These are phyloP conservation scores for Phialocephala subalpina DNA, from an alignment of 2,329 filamentous ascomycete genomes.

Conservation along the genomic window DNA sequence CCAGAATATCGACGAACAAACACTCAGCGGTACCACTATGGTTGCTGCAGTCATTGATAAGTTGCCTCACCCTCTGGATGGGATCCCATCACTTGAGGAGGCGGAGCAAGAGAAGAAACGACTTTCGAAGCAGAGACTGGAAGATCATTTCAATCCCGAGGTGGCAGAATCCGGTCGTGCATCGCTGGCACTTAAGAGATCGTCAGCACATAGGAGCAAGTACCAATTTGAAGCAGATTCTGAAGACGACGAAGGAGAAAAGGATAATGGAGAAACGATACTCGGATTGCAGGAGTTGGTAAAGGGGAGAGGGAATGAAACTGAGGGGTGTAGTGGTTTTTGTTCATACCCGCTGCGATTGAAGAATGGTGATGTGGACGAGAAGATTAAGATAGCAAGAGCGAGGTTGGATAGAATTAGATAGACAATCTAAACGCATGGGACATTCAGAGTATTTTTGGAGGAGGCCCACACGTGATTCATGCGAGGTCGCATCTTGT, in stretches of 20 bases:
- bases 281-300: neutral
- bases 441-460: neutral
- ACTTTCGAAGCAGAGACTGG: neutral
- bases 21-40: neutral
- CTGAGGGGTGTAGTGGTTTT: neutral
- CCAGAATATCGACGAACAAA: neutral
- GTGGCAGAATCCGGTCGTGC: too few species aligned
- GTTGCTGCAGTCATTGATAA: neutral
- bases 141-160: neutral
- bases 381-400: neutral
- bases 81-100: neutral
- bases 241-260: neutral
- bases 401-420: neutral
- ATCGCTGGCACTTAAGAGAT: too few species aligned
- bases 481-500: neutral
- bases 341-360: neutral
- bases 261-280: neutral
- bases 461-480: neutral
- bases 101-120: neutral
- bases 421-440: too few species aligned
- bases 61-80: neutral
- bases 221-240: neutral
- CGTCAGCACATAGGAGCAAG: neutral
- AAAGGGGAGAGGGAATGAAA: neutral
- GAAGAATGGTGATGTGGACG: neutral